Conservation (phyloP, 352 stramenopile species). For the Peronospora farinosa region DNA sequence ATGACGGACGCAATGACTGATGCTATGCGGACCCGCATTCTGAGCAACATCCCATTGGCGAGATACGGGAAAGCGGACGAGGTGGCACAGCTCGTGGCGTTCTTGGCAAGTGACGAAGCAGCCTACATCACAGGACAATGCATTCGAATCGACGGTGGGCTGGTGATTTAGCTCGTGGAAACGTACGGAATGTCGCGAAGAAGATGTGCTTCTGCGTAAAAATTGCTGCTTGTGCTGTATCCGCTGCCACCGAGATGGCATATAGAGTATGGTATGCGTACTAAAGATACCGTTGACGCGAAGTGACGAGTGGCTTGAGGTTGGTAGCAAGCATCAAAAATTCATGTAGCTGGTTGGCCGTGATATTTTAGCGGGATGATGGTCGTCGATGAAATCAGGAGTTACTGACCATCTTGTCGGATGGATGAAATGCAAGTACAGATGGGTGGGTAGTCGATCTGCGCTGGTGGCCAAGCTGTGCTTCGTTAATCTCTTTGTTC, state of each 20-base stretch:
- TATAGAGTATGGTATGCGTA: slow-evolving; percentile 11
- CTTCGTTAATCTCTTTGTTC: slow-evolving; percentile 90
- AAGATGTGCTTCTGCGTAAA: background rate
- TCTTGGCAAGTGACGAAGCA: slow-evolving; percentile 66
- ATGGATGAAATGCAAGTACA: slow-evolving; percentile 59
- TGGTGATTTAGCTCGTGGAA: slow-evolving; percentile 45
- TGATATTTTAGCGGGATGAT: slow-evolving; percentile 1
- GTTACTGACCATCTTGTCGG: slow-evolving; percentile 33
- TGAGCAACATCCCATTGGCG: slow-evolving; percentile 50
- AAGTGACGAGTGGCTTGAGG: slow-evolving; percentile 18
- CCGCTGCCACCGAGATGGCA: slow-evolving; percentile 9
- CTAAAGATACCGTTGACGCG: slow-evolving; percentile 5
- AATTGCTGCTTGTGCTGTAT: slow-evolving; percentile 11
- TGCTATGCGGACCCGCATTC: slow-evolving; percentile 38
- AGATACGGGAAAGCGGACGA: slow-evolving; percentile 63
- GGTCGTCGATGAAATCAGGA: slow-evolving; percentile 2
- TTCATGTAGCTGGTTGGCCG: background rate
- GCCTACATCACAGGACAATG: slow-evolving; percentile 84
- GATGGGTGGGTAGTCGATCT: slow-evolving; percentile 57
- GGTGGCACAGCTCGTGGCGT: slow-evolving; percentile 73
- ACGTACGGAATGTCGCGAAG: background rate
- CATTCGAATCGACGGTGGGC: slow-evolving; percentile 73
- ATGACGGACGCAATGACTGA: slow-evolving; percentile 69
- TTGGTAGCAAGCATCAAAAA: slow-evolving; percentile 4
- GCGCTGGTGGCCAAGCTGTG: slow-evolving; percentile 66